phyloP scores from a whole-genome alignment of 2,329 filamentous ascomycete species.

The Pseudogymnoascus pannorum region DNA sequence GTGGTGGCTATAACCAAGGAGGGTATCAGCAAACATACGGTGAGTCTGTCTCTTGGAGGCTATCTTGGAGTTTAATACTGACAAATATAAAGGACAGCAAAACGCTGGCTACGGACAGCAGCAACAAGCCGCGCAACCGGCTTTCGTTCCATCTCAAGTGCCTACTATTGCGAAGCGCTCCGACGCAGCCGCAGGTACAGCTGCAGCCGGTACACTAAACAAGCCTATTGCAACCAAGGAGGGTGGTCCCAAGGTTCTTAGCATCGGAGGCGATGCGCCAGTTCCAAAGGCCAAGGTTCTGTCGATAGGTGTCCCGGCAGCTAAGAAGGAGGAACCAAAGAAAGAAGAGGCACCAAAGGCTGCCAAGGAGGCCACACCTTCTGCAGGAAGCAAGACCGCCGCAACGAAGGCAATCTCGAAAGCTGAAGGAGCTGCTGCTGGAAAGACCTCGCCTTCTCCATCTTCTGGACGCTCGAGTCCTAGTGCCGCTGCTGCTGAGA shows the following conservation, averaged over 20 bases:
- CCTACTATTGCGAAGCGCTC: slow-evolving; percentile 59
- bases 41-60: slow-evolving; percentile 19
- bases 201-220: slow-evolving; percentile 35
- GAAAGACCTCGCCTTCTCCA: slow-evolving; percentile 72
- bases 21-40: slow-evolving; percentile 33
- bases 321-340: slow-evolving; percentile 42
- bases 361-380: slow-evolving; percentile 39
- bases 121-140: slow-evolving; percentile 34
- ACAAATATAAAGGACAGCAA: slow-evolving; percentile 35
- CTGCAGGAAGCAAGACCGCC: slow-evolving; percentile 73
- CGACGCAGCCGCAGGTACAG: slow-evolving; percentile 36
- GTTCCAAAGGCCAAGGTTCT: slow-evolving; percentile 58
- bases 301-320: slow-evolving; percentile 58
- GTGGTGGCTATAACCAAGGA: slow-evolving; percentile 18
- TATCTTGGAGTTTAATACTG: slow-evolving; percentile 11
- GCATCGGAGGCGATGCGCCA: slow-evolving; percentile 47
- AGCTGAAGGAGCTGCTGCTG: slow-evolving; percentile 55
- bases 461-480: slow-evolving; percentile 82
- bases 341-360: slow-evolving; percentile 34
- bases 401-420: slow-evolving; percentile 90
- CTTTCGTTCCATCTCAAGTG: slow-evolving; percentile 15
- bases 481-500: slow-evolving; percentile 49
- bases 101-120: slow-evolving; percentile 49
- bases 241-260: slow-evolving; percentile 56
- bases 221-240: slow-evolving; percentile 48